Percentiles rank a stretch among this genome's conserved stretches.
These are phyloP conservation scores for Somion occarium DNA, from an alignment of 1,284 basidiomycete genomes.

Conservation along the genomic window DNA sequence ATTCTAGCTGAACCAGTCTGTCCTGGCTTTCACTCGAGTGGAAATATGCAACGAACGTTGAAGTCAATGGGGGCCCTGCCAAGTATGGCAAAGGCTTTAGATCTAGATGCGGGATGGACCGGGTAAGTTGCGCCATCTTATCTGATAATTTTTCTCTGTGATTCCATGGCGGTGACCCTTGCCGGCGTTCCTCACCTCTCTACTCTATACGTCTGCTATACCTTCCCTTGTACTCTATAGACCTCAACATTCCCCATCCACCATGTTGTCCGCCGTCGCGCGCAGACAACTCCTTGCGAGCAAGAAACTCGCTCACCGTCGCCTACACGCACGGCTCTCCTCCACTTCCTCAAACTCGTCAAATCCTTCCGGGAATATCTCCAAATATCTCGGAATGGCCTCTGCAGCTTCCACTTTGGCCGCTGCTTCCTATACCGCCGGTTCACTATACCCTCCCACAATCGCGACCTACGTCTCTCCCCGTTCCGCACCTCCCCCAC, in stretches of 20 bases:
- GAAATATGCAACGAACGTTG: too few relatives aligned
- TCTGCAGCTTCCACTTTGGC: slow-evolving; percentile 18
- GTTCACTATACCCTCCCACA: slow-evolving; percentile 62
- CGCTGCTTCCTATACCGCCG: slow-evolving; percentile 40
- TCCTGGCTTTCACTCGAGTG: too few relatives aligned
- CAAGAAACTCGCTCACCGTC: background rate
- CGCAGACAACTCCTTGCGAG: background rate
- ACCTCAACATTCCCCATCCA: background rate
- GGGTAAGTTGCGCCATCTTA: too few relatives aligned
- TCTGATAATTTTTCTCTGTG: too few relatives aligned
- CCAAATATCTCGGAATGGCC: slow-evolving; percentile 16
- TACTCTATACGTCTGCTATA: too few relatives aligned
- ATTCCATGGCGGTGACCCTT: too few relatives aligned
- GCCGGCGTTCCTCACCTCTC: too few relatives aligned
- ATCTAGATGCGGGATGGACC: too few relatives aligned
- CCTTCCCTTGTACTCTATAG: too few relatives aligned
- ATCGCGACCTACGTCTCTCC: slow-evolving; percentile 65
- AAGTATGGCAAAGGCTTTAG: too few relatives aligned
- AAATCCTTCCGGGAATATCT: slow-evolving; percentile 9
- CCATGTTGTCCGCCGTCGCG: slow-evolving; percentile 13
- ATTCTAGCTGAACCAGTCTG: too few relatives aligned
- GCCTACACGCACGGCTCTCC: slow-evolving; percentile 10
- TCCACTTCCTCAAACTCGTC: slow-evolving; percentile 17
- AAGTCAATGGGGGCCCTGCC: too few relatives aligned
- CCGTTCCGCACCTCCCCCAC: slow-evolving; percentile 65